These are phyloP conservation scores for Sphagnum fallax DNA, from an alignment of 228 moss, liverwort and hornwort species.

Conservation along the genomic window DNA sequence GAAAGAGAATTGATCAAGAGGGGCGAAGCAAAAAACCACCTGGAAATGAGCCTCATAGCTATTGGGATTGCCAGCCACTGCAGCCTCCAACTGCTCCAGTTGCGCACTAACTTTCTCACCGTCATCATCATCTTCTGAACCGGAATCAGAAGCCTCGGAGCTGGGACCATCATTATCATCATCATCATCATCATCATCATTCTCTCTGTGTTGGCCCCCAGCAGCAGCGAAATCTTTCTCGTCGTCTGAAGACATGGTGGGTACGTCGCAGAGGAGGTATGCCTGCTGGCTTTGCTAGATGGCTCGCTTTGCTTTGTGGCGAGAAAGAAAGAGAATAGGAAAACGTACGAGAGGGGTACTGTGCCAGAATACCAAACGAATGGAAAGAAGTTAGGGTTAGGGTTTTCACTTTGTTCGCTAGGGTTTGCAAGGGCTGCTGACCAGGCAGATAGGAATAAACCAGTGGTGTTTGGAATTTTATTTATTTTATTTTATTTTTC, in stretches of 20 bases:
- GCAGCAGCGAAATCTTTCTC: not conserved
- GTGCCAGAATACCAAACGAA: too few species aligned
- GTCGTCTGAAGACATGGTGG: not conserved
- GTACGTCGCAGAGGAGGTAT: too few species aligned
- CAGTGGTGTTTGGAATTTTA: too few species aligned
- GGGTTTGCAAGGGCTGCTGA: too few species aligned
- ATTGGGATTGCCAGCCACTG: slow-evolving; percentile 39
- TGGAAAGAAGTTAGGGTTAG: too few species aligned
- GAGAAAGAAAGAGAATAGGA: too few species aligned
- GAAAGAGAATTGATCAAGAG: not conserved
- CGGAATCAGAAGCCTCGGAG: slow-evolving; percentile 4
- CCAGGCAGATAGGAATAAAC: too few species aligned
- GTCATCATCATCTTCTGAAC: slow-evolving; percentile 16
- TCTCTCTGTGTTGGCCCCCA: not conserved
- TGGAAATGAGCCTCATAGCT: slow-evolving; percentile 67
- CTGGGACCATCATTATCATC: slow-evolving; percentile 18
- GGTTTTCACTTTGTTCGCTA: too few species aligned
- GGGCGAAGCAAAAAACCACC: slow-evolving; percentile 20
- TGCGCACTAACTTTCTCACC: slow-evolving; percentile 12
- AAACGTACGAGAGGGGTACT: too few species aligned
- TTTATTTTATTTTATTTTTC: too few species aligned
- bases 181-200: slow-evolving; percentile 1
- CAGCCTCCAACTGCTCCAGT: slow-evolving; percentile 36
- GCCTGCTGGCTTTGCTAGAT: too few species aligned
- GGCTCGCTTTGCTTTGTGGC: too few species aligned